Evolutionary conservation across 345 rosid species (phyloP).

Genomic region (Acer campestre): DNA sequence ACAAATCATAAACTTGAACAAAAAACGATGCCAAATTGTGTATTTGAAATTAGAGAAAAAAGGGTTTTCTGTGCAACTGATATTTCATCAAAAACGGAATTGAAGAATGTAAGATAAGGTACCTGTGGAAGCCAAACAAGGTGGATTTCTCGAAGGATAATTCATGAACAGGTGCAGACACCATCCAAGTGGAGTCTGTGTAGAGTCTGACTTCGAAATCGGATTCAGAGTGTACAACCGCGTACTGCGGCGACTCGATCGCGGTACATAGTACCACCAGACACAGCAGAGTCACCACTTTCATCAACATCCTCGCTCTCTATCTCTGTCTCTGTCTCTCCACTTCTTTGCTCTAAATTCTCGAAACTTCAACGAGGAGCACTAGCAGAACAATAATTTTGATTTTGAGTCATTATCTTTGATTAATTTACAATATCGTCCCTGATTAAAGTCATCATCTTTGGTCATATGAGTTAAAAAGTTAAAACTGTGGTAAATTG

Average conservation of each 20-base stretch:
- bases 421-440: too few species aligned
- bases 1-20: neutral
- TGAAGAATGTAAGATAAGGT: neutral
- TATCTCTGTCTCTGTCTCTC: neutral
- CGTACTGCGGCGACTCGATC: slow-evolving; percentile 56
- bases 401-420: too few species aligned
- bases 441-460: too few species aligned
- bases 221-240: slow-evolving; percentile 51
- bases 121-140: slow-evolving; percentile 67
- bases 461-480: too few species aligned
- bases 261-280: slow-evolving; percentile 22
- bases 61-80: neutral
- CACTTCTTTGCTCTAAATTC: slow-evolving; percentile 20
- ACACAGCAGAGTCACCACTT: slow-evolving; percentile 16
- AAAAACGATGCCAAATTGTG: neutral
- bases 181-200: slow-evolving; percentile 56
- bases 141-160: slow-evolving; percentile 68
- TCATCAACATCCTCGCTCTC: slow-evolving; percentile 1
- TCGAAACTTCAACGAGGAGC: too few species aligned
- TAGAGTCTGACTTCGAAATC: slow-evolving; percentile 71
- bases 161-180: slow-evolving; percentile 39
- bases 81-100: neutral
- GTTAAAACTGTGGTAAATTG: too few species aligned
- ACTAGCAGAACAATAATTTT: too few species aligned
- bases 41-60: neutral